Evolutionary conservation across 2,329 filamentous ascomycete species (phyloP), one percentile per base, ranked within the genome.

Genomic region (Sphaerostilbella broomeana): DNA sequence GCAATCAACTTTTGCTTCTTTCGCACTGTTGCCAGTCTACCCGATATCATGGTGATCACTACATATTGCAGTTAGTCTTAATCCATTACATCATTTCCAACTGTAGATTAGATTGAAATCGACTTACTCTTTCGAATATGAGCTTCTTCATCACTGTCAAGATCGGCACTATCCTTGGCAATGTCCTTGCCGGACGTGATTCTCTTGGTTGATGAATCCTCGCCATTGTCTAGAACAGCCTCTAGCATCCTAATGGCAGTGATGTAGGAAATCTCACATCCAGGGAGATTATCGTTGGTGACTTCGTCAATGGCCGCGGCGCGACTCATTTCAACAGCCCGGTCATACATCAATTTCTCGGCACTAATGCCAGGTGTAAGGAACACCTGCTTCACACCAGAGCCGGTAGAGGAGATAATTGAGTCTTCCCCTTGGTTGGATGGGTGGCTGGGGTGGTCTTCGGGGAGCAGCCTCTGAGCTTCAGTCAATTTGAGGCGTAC

Each of bases 331-430:
- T 98, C 92, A 16, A 97, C 69, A 1, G 92, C 92, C 32, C 92
- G 85, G 52, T 98, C 92, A 58, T 95, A 98, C 88, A 98, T 95
- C 31, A 98, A 70, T 63, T 89, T 95, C 66, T 97, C 92, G 0
- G 92, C 92, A 16, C 88, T 95, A 40, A 95, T 81, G 1, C 90
- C 92, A 2, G 86, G 79, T 11, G 86, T 94, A 18, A 98, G 73
- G 33, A 84, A 77, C 18, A 95, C 87, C 37, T 86, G 83, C 45
- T 92, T 86, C 2, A 78, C 74, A 12, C 82, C 81, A 4, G 78
- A 75, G n/a, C 73, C 75, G 11, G 73, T 71, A 2, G 71, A 72
- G 2, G 71, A 72, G 3, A 75, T 67, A 22, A 70, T 67, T 2
- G 74, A 75, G 15, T 77, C 75, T 19, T 70, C 61, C 3, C 74